These are phyloP conservation scores for Populus deltoides DNA, from an alignment of 345 rosid genomes.

Conservation along the genomic window DNA sequence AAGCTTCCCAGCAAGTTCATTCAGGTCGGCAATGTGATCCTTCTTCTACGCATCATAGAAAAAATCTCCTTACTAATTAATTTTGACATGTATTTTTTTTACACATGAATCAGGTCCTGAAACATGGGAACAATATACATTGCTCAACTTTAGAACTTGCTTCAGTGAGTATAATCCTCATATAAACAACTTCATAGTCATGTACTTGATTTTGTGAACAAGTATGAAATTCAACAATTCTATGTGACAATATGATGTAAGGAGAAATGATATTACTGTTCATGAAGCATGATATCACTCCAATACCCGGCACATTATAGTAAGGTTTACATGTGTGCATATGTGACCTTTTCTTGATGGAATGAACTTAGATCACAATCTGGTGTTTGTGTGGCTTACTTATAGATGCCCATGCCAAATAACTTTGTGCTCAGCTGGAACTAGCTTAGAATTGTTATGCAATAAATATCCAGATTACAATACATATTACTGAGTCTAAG, in stretches of 20 bases:
- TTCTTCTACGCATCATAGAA: conserved; percentile 10
- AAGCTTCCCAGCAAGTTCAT: conserved; percentile 88
- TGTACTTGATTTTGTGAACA: neutral
- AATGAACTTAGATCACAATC: conserved; percentile 6
- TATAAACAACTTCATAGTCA: neutral
- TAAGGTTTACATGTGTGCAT: neutral
- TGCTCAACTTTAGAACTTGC: conserved; percentile 93
- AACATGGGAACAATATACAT: conserved; percentile 88
- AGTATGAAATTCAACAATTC: conserved; percentile 4
- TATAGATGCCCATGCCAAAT: neutral
- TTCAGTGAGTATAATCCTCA: conserved; percentile 62
- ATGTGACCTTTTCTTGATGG: neutral
- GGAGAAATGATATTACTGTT: neutral
- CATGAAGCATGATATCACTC: neutral
- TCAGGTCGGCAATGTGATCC: conserved; percentile 49
- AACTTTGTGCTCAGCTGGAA: neutral
- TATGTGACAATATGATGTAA: neutral
- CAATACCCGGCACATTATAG: neutral
- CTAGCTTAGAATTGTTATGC: neutral
- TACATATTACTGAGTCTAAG: neutral
- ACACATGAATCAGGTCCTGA: conserved; percentile 56
- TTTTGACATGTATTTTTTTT: conserved; percentile 25
- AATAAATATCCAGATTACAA: neutral
- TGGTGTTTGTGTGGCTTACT: neutral
- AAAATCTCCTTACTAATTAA: conserved; percentile 11